Evolutionary conservation across 768 basidiomycete species (phyloP).

Genomic region (Antrodiella citrinella): DNA sequence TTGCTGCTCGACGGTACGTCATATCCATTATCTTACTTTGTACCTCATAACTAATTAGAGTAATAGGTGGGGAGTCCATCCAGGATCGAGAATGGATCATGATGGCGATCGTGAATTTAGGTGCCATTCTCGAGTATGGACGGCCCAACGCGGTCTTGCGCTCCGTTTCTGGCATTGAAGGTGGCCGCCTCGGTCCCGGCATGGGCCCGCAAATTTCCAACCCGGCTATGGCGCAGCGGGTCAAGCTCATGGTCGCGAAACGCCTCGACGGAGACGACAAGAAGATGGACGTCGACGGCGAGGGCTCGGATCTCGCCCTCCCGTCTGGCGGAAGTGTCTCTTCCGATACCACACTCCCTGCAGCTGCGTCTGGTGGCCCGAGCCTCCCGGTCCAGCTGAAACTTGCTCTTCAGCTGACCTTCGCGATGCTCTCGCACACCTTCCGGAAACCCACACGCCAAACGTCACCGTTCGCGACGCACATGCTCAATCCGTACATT

Average conservation of each 20-base stretch:
- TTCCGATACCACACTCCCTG: conserved; percentile 12
- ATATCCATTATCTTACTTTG: neutral
- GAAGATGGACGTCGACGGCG: conserved; percentile 60
- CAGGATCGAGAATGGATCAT: conserved; percentile 91
- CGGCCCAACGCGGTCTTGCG: conserved; percentile 61
- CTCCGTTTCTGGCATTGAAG: conserved; percentile 43
- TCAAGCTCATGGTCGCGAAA: conserved; percentile 31
- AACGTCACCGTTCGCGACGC: conserved; percentile 44
- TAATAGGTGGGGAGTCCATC: conserved; percentile 35
- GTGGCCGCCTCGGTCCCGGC: conserved; percentile 24
- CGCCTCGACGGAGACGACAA: conserved; percentile 35
- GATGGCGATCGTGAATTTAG: conserved; percentile 86
- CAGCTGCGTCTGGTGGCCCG: conserved; percentile 19
- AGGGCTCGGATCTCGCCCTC: conserved; percentile 11
- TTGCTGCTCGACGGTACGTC: conserved; percentile 56
- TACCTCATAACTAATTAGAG: neutral
- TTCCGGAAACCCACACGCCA: conserved; percentile 58
- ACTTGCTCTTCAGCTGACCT: conserved; percentile 72
- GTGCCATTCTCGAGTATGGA: conserved; percentile 84
- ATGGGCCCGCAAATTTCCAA: conserved; percentile 43
- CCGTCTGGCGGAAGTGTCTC: neutral
- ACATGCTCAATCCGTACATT: conserved; percentile 78
- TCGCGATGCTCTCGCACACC: conserved; percentile 65
- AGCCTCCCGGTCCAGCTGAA: conserved; percentile 62
- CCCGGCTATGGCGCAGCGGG: conserved; percentile 23